Conservation (phyloP, 202 grass and related monocot species). For the Dendrocalamus latiflorus region DNA sequence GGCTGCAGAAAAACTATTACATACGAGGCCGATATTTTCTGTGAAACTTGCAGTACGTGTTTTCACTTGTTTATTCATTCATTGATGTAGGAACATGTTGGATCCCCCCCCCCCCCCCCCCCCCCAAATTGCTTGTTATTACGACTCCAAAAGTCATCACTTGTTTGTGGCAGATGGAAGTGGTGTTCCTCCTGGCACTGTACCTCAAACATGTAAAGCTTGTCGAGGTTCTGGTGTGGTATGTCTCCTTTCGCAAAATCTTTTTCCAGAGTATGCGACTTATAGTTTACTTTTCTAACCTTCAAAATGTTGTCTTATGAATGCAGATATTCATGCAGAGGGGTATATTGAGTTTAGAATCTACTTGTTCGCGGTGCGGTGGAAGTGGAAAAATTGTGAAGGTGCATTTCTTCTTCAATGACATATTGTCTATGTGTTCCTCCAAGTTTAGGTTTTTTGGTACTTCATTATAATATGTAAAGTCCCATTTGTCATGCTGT, state of each 20-base stretch:
- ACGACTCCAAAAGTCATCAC: not conserved
- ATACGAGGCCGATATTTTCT: conserved; percentile 73
- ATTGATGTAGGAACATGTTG: not conserved
- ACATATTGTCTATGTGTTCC: not conserved
- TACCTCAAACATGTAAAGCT: conserved; percentile 93
- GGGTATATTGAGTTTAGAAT: conserved; percentile 64
- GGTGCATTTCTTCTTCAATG: conserved; percentile 43
- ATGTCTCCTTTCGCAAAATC: conserved; percentile 32
- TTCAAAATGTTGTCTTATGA: conserved; percentile 22
- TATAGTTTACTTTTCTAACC: conserved; percentile 8
- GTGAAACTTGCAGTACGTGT: conserved; percentile 85
- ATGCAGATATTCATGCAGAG: conserved; percentile 63
- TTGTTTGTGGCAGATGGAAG: conserved; percentile 71
- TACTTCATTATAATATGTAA: not conserved
- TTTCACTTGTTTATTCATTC: conserved; percentile 12
- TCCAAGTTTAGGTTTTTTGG: not conserved
- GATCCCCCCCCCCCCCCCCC: not conserved
- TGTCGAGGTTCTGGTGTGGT: conserved; percentile 90
- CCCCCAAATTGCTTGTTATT: not conserved
- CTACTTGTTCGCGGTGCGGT: conserved; percentile 59
- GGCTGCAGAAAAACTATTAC: conserved; percentile 84
- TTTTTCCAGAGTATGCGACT: conserved; percentile 14
- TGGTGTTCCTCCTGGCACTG: conserved; percentile 89
- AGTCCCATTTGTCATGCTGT: not conserved
- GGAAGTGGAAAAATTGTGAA: conserved; percentile 88